Percentiles rank a stretch among this genome's conserved stretches.
phyloP scores from a whole-genome alignment of 2,329 filamentous ascomycete genomes.

The Pyrenophora graminea region DNA sequence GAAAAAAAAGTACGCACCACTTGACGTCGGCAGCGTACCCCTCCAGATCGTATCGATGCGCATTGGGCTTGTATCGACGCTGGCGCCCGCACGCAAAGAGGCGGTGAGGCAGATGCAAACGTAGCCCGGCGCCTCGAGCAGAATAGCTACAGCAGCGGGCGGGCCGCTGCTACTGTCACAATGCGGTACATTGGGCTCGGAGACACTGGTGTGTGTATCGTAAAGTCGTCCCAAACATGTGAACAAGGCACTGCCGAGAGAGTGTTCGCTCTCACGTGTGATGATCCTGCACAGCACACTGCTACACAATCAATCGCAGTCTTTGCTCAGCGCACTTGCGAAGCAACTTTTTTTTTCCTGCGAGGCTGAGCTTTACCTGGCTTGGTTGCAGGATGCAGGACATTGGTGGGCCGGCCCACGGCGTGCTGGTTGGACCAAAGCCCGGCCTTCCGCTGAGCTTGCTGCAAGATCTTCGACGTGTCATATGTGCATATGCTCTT shows the following conservation, averaged over 20 bases:
- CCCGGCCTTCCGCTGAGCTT: slow-evolving; percentile 16
- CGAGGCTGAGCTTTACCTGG: slow-evolving; percentile 20
- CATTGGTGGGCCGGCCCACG: slow-evolving; percentile 29
- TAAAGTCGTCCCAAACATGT: background rate
- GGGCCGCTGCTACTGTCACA: slow-evolving; percentile 32
- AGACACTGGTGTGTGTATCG: slow-evolving; percentile 18
- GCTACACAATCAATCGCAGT: background rate
- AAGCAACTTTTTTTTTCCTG: slow-evolving; percentile 13
- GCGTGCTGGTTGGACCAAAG: slow-evolving; percentile 24
- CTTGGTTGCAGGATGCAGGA: slow-evolving; percentile 23
- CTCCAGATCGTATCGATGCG: slow-evolving; percentile 39
- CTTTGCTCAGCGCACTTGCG: background rate
- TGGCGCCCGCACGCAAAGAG: slow-evolving; percentile 36
- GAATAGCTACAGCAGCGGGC: slow-evolving; percentile 28
- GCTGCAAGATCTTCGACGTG: slow-evolving; percentile 29
- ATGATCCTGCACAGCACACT: too few relatives aligned
- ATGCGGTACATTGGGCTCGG: slow-evolving; percentile 14
- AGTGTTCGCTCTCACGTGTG: background rate
- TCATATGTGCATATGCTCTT: slow-evolving; percentile 17
- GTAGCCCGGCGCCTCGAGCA: slow-evolving; percentile 27
- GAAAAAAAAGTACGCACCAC: slow-evolving; percentile 2
- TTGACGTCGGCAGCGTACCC: slow-evolving; percentile 36
- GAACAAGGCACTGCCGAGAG: background rate
- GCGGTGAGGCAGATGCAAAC: slow-evolving; percentile 43
- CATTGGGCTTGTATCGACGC: slow-evolving; percentile 18